These are phyloP conservation scores for Schwanniomyces sp. DNA, from an alignment of 805 yeast species.

Conservation along the genomic window DNA sequence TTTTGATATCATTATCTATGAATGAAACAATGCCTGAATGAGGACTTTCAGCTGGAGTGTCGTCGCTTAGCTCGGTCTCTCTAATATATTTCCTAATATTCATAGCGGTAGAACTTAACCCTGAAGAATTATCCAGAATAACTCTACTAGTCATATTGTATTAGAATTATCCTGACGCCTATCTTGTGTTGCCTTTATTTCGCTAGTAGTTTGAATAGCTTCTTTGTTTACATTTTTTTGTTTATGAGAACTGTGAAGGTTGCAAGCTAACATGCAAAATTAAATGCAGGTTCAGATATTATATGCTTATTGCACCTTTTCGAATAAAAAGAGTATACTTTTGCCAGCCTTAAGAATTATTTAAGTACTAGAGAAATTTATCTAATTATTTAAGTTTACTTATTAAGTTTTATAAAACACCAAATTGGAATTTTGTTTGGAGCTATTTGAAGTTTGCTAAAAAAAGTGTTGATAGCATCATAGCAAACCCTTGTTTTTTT, in stretches of 20 bases:
- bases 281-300: background rate
- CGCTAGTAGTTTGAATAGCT: background rate
- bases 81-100: slow-evolving; percentile 25
- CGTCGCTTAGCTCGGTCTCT: slow-evolving; percentile 27
- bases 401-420: background rate
- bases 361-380: background rate
- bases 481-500: background rate
- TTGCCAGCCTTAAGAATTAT: background rate
- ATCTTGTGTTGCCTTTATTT: background rate
- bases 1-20: background rate
- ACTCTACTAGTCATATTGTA: slow-evolving; percentile 6
- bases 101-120: slow-evolving; percentile 21
- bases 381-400: background rate
- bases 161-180: background rate
- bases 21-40: background rate
- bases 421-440: background rate
- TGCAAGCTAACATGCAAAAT: slow-evolving; percentile 1
- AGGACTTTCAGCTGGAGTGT: slow-evolving; percentile 4
- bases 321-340: background rate
- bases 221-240: slow-evolving; percentile 1
- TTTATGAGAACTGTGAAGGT: background rate
- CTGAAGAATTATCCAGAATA: slow-evolving; percentile 19
- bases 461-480: background rate
- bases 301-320: background rate
- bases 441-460: background rate